Percentiles rank a stretch among this genome's conserved stretches.
These are phyloP conservation scores for Pyrenochaeta sp. DNA, from an alignment of 2,329 filamentous ascomycete species.

Conservation along the genomic window DNA sequence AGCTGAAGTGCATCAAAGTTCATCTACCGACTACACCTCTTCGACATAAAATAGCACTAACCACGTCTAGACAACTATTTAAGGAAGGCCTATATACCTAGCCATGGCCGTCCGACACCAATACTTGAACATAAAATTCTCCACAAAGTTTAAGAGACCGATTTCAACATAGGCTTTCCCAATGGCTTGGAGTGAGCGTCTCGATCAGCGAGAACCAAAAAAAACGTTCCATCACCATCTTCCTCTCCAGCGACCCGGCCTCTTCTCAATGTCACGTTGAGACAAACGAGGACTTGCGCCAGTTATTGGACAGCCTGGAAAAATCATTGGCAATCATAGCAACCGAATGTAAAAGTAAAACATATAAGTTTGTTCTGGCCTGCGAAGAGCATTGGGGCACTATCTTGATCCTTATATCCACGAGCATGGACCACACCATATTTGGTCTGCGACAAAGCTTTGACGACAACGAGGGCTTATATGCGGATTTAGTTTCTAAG, in stretches of 20 bases:
- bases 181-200: not conserved
- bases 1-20: too few relatives aligned
- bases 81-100: too few relatives aligned
- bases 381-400: constrained; percentile 1
- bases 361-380: too few relatives aligned
- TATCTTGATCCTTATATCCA: not conserved
- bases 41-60: too few relatives aligned
- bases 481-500: constrained; percentile 2
- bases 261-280: not conserved
- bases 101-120: too few relatives aligned
- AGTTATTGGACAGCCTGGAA: constrained; percentile 1
- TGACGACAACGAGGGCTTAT: not conserved
- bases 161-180: not conserved
- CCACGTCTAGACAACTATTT: too few relatives aligned
- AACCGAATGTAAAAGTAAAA: not conserved
- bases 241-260: not conserved
- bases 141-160: not conserved
- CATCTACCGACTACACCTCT: too few relatives aligned
- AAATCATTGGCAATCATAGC: constrained; percentile 4
- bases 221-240: not conserved
- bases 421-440: not conserved
- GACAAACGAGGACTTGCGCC: not conserved
- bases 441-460: not conserved
- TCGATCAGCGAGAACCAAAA: not conserved
- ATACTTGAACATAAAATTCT: not conserved